These are phyloP conservation scores for Fusarium nematophilum DNA, from an alignment of 2,329 filamentous ascomycete species.

Conservation along the genomic window DNA sequence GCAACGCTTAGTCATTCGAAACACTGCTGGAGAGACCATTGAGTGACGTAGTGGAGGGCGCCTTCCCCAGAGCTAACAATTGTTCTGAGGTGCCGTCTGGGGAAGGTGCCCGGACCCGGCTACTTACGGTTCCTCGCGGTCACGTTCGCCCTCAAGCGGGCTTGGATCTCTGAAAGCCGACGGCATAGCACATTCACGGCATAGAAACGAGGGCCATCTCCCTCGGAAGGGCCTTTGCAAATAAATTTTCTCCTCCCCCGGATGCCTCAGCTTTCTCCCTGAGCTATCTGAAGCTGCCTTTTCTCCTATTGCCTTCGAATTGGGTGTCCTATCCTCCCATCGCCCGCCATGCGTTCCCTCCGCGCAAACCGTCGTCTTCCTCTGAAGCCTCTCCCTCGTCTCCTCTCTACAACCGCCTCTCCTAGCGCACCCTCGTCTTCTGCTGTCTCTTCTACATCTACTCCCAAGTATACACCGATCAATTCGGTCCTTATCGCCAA, in stretches of 20 bases:
- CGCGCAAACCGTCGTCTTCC: constrained; percentile 62
- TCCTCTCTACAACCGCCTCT: constrained; percentile 50
- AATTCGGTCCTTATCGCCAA: constrained; percentile 95
- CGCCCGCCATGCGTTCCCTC: constrained; percentile 64
- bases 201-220: constrained; percentile 31
- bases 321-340: constrained; percentile 20
- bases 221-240: constrained; percentile 12
- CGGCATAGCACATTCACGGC: constrained; percentile 44
- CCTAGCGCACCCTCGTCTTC: constrained; percentile 48
- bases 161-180: constrained; percentile 36
- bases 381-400: constrained; percentile 57
- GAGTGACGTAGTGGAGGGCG: constrained; percentile 42
- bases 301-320: constrained; percentile 16
- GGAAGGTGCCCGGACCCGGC: constrained; percentile 43
- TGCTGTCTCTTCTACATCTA: constrained; percentile 44
- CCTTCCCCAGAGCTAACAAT: constrained; percentile 25
- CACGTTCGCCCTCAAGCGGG: constrained; percentile 37
- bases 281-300: constrained; percentile 20
- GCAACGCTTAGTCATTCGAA: constrained; percentile 26
- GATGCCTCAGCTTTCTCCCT: constrained; percentile 19
- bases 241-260: constrained; percentile 21
- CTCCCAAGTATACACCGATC: constrained; percentile 61
- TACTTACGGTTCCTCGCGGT: constrained; percentile 51
- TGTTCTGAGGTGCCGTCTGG: constrained; percentile 32
- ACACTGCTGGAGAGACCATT: neutral